These are phyloP conservation scores for Claviceps sp. DNA, from an alignment of 2,329 filamentous ascomycete genomes.

Conservation along the genomic window DNA sequence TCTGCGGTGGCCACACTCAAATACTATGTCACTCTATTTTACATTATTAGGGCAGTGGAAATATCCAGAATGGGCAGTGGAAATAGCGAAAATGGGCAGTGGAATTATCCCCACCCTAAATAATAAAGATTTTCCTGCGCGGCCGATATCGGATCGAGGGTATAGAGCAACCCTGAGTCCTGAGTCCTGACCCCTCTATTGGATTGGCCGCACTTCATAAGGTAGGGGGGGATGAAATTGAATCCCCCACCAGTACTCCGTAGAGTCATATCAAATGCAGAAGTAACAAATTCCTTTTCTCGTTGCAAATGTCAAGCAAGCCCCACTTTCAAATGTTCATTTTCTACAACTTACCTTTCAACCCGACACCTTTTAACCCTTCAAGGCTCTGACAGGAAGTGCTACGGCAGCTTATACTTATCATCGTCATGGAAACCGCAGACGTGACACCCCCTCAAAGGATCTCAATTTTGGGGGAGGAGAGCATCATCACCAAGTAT, in stretches of 20 bases:
- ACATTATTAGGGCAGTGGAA: too few relatives aligned
- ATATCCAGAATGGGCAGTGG: too few relatives aligned
- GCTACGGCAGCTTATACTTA: neutral
- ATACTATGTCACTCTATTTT: too few relatives aligned
- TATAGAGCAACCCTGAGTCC: neutral
- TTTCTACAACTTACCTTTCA: neutral
- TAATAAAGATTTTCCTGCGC: too few relatives aligned
- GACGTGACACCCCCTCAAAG: slow-evolving; percentile 29
- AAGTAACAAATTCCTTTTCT: neutral
- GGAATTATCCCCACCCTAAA: too few relatives aligned
- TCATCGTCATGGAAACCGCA: slow-evolving; percentile 14
- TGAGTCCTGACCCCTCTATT: slow-evolving; percentile 4
- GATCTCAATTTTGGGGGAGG: slow-evolving; percentile 76
- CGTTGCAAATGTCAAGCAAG: neutral
- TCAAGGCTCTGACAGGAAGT: neutral
- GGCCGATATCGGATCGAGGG: neutral
- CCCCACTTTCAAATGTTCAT: neutral
- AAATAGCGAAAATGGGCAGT: too few relatives aligned
- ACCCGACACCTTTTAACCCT: neutral
- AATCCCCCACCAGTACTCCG: too few relatives aligned
- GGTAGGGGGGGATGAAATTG: too few relatives aligned
- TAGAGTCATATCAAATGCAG: slow-evolving; percentile 3
- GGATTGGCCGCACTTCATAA: slow-evolving; percentile 1
- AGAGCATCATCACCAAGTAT: slow-evolving; percentile 85
- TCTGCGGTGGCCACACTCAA: too few relatives aligned